Conservation (phyloP, 129 eudicot species). For the Saussurea involucrata region DNA sequence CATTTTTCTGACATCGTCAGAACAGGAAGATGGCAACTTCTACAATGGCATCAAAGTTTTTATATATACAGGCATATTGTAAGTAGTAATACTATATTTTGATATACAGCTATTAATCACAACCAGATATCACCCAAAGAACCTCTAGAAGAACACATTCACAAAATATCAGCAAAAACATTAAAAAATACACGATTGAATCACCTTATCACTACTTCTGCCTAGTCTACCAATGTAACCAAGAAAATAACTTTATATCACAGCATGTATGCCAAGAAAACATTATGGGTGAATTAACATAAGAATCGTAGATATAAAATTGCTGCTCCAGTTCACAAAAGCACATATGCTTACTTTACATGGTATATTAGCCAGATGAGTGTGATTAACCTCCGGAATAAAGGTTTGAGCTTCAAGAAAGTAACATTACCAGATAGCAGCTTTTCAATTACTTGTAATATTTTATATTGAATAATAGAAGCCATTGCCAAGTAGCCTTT, state of each 20-base stretch:
- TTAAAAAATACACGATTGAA: not conserved
- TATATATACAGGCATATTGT: not conserved
- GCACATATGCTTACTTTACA: not conserved
- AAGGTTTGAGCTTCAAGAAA: slow-evolving; percentile 3
- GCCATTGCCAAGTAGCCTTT: slow-evolving; percentile 7
- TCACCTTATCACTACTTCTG: not conserved
- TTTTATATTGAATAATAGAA: not conserved
- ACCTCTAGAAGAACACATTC: not conserved
- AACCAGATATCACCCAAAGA: not conserved
- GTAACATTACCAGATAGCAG: slow-evolving; percentile 19
- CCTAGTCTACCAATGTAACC: not conserved
- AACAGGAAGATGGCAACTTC: not conserved
- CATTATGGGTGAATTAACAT: not conserved
- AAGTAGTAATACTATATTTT: not conserved
- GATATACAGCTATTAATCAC: not conserved
- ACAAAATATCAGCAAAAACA: not conserved
- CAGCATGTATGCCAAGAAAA: not conserved
- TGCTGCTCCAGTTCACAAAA: not conserved
- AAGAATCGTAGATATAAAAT: not conserved
- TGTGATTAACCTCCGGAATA: not conserved
- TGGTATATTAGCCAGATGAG: not conserved
- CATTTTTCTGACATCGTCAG: not conserved
- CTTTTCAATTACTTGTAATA: slow-evolving; percentile 14
- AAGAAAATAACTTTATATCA: not conserved
- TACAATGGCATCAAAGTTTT: not conserved